Conservation (phyloP, 83 land plant genomes). For the Diphasiastrum complanatum region DNA sequence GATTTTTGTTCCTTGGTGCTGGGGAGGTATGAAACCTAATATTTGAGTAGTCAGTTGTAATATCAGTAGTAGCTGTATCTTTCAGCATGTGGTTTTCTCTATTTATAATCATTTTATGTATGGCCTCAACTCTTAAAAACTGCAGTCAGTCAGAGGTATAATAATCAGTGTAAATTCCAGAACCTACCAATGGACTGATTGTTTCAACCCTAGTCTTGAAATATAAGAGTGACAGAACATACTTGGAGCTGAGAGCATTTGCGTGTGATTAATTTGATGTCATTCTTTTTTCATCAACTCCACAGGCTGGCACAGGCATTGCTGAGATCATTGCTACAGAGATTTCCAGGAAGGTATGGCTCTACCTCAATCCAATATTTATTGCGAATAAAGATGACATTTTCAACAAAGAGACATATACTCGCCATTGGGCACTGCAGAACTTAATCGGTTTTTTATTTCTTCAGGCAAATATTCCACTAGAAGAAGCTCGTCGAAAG, state of each 20-base stretch:
- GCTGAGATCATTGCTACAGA: constrained; percentile 83
- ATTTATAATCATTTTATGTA: too few species aligned
- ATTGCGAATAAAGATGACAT: not conserved
- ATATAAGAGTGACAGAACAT: too few species aligned
- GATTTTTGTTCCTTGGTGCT: constrained; percentile 49
- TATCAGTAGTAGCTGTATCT: too few species aligned
- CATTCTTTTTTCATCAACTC: not conserved
- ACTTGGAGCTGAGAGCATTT: not conserved
- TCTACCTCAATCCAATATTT: not conserved
- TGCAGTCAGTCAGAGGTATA: too few species aligned
- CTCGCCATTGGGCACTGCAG: not conserved
- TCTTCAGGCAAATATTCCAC: constrained; percentile 21
- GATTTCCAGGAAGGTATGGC: constrained; percentile 60
- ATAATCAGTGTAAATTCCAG: too few species aligned
- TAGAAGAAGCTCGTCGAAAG: constrained; percentile 37
- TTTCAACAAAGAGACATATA: constrained; percentile 2
- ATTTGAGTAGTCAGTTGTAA: not conserved
- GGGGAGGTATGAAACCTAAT: constrained; percentile 47
- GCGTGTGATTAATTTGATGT: not conserved
- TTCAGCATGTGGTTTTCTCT: too few species aligned
- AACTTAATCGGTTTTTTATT: not conserved
- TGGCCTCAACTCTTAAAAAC: too few species aligned
- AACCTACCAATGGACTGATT: too few species aligned
- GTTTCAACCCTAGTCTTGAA: too few species aligned
- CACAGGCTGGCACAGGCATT: constrained; percentile 95